Evolutionary conservation across 257 asterid species (phyloP), one percentile per base, ranked within the genome.

Genomic region (Paraleonurus japonicus): DNA sequence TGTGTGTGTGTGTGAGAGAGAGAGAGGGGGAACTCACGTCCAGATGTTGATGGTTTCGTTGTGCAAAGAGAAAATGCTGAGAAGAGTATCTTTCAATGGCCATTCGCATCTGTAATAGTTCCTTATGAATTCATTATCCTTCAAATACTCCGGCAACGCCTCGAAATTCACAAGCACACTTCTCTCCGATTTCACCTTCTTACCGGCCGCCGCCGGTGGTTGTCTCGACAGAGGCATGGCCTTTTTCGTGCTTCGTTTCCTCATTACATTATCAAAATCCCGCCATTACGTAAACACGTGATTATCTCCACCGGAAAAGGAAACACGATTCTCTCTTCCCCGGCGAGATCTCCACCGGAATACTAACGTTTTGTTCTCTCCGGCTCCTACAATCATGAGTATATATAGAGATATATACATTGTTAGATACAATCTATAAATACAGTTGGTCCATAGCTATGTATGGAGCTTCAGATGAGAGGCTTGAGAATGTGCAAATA

Each of bases 91-190:
- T 39, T 81, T 87, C 76, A 90, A 66, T 0, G 96, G 95, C 98
- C 98, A 93, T 78, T 93, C 96, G 47, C 98, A 93, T 53, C 97
- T 83, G 80, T 93, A 93, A 78, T 90, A 79, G 72, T 90, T 86
- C 69, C 88, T 71, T 45, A 93, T 93, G 41, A 73, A 88, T 73
- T 90, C 96, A 33, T 93, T 93, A 51, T 93, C 98, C 82, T 88
- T 81, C 88, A 90, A 61, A 39, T 90, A 93, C 35, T 93, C 94
- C 50, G 98, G 98, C 81, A 93, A 76, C 23, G 51, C 57, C 9
- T 90, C 98, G 73, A 74, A 93, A 69, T 75, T 85, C 43, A 89
- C 63, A 80, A 92, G 75, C 63, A 62, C 54, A 73, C 80, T 68
- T 67, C 70, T 37, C 62, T 53, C 71, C 45, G 35, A 30, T 59